Conservation (phyloP, 805 yeast genomes). For the Saccharomycopsis fodiens region DNA sequence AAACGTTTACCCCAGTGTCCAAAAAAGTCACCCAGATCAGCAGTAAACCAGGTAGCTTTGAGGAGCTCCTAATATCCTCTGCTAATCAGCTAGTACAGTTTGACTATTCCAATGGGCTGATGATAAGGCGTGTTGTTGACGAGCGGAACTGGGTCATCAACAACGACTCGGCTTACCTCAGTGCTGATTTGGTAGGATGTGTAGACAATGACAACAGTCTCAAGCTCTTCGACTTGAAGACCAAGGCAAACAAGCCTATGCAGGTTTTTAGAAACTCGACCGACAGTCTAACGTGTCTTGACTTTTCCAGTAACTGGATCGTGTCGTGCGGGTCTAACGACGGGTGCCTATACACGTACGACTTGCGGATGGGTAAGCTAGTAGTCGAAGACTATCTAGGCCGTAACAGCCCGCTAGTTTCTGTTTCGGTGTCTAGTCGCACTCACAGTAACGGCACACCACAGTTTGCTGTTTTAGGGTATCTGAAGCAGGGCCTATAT, state of each 20-base stretch:
- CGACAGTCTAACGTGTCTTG: constrained; percentile 12
- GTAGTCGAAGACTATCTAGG: constrained; percentile 5
- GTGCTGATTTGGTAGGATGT: neutral
- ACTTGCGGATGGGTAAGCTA: constrained; percentile 10
- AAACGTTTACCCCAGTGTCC: constrained; percentile 8
- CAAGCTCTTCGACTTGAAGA: constrained; percentile 13
- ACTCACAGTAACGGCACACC: neutral
- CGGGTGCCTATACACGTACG: constrained; percentile 13
- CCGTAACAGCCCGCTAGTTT: constrained; percentile 6
- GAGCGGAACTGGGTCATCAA: constrained; percentile 10
- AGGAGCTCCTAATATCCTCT: constrained; percentile 7
- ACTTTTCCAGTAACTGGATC: constrained; percentile 9
- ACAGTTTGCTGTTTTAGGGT: constrained; percentile 8
- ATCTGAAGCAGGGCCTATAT: neutral
- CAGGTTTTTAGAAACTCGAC: constrained; percentile 10
- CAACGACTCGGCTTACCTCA: constrained; percentile 8
- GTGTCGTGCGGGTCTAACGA: constrained; percentile 16
- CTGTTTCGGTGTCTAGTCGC: neutral
- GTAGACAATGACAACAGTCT: constrained; percentile 14
- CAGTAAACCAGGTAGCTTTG: neutral
- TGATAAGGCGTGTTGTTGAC: constrained; percentile 9
- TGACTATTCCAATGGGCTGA: constrained; percentile 2
- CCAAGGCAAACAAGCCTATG: constrained; percentile 9
- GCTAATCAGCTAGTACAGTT: constrained; percentile 10
- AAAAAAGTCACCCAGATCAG: constrained; percentile 4